Conservation (phyloP, 257 asterid genomes). For the Gynochthodes officinalis region DNA sequence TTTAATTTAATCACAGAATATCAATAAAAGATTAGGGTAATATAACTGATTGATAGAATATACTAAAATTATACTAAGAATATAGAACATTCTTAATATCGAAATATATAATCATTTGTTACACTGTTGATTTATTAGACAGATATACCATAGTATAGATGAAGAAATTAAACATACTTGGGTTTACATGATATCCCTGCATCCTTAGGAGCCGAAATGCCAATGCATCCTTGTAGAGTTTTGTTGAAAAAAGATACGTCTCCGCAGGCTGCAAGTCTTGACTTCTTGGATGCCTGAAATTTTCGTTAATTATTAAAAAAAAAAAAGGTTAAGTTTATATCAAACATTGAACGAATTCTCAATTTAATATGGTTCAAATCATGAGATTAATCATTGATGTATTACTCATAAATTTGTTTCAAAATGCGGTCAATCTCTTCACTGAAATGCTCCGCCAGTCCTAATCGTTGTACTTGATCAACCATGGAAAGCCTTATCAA, state of each 20-base stretch:
- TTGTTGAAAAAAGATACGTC: conserved; percentile 14
- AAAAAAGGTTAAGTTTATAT: too few species aligned
- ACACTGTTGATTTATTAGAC: too few species aligned
- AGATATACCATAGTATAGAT: too few species aligned
- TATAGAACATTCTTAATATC: too few species aligned
- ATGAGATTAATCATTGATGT: too few species aligned
- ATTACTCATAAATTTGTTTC: conserved; percentile 38
- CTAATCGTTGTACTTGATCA: conserved; percentile 55
- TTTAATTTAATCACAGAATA: too few species aligned
- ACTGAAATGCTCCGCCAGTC: conserved; percentile 41
- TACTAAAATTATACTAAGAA: background rate
- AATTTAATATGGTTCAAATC: too few species aligned
- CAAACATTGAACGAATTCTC: too few species aligned
- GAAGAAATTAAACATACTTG: conserved; percentile 28
- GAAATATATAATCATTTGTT: too few species aligned
- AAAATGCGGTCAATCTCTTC: conserved; percentile 39
- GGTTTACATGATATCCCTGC: conserved; percentile 40
- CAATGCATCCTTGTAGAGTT: conserved; percentile 53
- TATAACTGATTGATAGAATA: too few species aligned
- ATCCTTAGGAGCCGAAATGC: conserved; percentile 59
- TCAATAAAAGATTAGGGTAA: too few species aligned
- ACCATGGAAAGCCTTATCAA: conserved; percentile 38
- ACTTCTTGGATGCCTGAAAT: conserved; percentile 21
- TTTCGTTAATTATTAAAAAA: background rate
- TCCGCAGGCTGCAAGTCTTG: background rate